A percentile compares a stretch with the other conserved stretches of the same genome.
Conservation (phyloP, 1,284 basidiomycete species). For the Stygiomarasmius scandens region DNA sequence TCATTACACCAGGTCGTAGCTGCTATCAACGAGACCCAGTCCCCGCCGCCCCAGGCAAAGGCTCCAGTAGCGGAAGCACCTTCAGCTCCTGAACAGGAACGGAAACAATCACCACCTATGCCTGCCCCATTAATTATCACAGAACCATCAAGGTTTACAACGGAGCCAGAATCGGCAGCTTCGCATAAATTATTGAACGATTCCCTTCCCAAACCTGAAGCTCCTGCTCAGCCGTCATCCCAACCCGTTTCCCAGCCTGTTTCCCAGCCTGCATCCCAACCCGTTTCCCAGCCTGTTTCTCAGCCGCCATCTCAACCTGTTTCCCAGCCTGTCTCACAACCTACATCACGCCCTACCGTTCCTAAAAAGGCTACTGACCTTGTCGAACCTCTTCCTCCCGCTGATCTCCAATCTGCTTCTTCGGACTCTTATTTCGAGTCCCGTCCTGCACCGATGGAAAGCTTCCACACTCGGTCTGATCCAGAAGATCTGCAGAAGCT, state of each 20-base stretch:
- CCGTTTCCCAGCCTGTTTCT: background rate
- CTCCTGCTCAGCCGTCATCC: too few species aligned
- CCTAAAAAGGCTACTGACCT: too few species aligned
- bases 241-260: background rate
- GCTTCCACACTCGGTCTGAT: conserved; percentile 5
- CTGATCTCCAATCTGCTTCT: background rate
- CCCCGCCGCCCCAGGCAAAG: background rate
- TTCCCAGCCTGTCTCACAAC: background rate
- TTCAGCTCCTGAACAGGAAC: conserved; percentile 1
- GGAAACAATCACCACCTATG: too few species aligned
- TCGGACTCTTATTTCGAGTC: background rate
- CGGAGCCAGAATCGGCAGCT: conserved; percentile 15
- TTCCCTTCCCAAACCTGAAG: too few species aligned
- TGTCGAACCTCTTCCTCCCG: background rate
- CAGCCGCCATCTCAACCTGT: background rate
- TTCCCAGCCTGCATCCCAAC: background rate
- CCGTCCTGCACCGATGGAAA: background rate
- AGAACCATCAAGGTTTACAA: conserved; percentile 11
- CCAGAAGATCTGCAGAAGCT: background rate
- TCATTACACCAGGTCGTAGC: background rate
- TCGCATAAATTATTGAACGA: too few species aligned
- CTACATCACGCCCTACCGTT: background rate
- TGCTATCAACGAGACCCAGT: background rate
- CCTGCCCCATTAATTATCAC: background rate
- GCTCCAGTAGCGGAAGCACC: conserved; percentile 1